A percentile compares a stretch with the other conserved stretches of the same genome.
Evolutionary conservation across 1,139 yeast species (phyloP).

Genomic region (Kodamaea sp.): DNA sequence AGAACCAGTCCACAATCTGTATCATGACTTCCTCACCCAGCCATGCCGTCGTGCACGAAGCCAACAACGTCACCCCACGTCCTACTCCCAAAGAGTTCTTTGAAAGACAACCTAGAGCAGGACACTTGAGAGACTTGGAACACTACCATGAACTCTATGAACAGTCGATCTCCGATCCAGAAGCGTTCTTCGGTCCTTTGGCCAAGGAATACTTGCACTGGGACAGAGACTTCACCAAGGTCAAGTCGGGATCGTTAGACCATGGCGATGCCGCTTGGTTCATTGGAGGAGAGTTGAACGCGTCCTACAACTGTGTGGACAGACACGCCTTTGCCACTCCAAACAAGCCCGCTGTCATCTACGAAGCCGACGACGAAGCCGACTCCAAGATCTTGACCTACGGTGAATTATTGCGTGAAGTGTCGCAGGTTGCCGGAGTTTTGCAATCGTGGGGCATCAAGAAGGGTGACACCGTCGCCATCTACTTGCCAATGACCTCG

Average conservation of each 20-base stretch:
- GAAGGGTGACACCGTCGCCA: conserved; percentile 96
- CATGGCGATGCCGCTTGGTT: conserved; percentile 93
- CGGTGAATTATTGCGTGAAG: conserved; percentile 84
- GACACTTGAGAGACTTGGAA: conserved; percentile 53
- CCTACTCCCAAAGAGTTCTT: conserved; percentile 76
- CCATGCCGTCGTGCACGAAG: conserved; percentile 75
- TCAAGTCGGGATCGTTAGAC: conserved; percentile 68
- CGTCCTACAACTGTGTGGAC: conserved; percentile 94
- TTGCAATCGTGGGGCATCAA: conserved; percentile 82
- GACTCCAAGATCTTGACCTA: conserved; percentile 77
- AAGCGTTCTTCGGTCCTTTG: conserved; percentile 76
- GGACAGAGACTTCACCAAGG: conserved; percentile 81
- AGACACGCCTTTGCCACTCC: conserved; percentile 90
- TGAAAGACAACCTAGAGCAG: conserved; percentile 65
- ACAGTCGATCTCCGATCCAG: conserved; percentile 80
- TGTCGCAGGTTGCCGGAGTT: conserved; percentile 86
- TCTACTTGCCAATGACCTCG: conserved; percentile 96
- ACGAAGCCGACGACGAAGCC: conserved; percentile 91
- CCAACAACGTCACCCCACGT: conserved; percentile 63
- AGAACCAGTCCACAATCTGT: no score
- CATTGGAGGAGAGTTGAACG: conserved; percentile 89
- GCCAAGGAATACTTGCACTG: conserved; percentile 80
- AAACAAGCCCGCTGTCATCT: conserved; percentile 83
- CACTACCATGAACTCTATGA: conserved; percentile 74
- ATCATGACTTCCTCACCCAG: conserved; percentile 11